phyloP scores from a whole-genome alignment of 768 basidiomycete genomes.

The Piloderma croceum region DNA sequence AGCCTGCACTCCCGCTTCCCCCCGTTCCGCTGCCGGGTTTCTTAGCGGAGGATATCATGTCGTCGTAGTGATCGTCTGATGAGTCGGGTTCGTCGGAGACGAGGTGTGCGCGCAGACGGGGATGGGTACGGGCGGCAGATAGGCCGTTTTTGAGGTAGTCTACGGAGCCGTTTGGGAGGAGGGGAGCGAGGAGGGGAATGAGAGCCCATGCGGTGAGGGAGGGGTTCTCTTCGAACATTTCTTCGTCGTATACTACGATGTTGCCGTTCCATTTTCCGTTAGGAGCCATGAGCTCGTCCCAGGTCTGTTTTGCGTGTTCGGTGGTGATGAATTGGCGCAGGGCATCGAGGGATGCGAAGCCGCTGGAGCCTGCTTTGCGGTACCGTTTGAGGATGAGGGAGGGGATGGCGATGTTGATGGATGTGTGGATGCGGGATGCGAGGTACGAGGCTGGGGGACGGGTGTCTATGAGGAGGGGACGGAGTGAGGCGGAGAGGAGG shows the following conservation, averaged over 20 bases:
- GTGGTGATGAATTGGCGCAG: constrained; percentile 81
- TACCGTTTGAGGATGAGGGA: constrained; percentile 86
- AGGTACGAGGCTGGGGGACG: constrained; percentile 65
- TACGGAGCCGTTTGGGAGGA: constrained; percentile 49
- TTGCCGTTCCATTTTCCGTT: constrained; percentile 65
- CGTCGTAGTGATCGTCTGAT: constrained; percentile 20
- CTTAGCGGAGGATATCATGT: constrained; percentile 13
- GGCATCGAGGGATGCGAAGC: constrained; percentile 59
- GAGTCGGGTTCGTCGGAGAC: constrained; percentile 30
- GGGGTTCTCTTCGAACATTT: constrained; percentile 62
- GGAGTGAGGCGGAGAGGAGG: constrained; percentile 42
- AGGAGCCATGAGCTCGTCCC: constrained; percentile 56
- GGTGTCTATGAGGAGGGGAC: constrained; percentile 78
- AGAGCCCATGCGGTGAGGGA: constrained; percentile 75
- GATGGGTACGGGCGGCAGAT: constrained; percentile 53
- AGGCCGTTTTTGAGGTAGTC: constrained; percentile 75
- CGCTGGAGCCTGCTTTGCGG: constrained; percentile 63
- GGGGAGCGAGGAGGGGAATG: constrained; percentile 53
- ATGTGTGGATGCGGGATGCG: constrained; percentile 56
- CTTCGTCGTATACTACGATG: constrained; percentile 72
- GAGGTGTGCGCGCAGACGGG: constrained; percentile 48
- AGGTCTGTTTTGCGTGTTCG: constrained; percentile 61
- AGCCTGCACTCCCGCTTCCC: constrained; percentile 40
- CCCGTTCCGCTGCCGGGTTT: constrained; percentile 21
- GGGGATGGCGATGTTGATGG: constrained; percentile 83